Conservation (phyloP, 1,139 yeast species). For the Debaryomycetaceae sp. region DNA sequence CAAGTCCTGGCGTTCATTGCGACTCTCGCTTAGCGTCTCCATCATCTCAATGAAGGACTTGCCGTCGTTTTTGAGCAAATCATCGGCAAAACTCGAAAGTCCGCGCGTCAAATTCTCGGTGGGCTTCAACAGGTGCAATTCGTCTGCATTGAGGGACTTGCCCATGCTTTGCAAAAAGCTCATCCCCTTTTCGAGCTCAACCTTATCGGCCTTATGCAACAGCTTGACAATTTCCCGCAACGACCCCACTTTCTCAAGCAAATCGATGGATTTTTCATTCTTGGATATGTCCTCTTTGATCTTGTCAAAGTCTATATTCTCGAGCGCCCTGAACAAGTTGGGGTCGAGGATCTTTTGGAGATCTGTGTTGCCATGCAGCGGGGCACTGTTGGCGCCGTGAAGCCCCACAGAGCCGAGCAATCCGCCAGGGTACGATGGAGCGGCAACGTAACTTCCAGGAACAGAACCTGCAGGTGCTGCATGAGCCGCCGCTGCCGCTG, state of each 20-base stretch:
- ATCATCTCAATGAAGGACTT: conserved; percentile 70
- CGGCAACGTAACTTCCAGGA: too few species aligned
- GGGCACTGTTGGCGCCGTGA: too few species aligned
- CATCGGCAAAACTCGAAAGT: conserved; percentile 68
- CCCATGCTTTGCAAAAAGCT: conserved; percentile 26
- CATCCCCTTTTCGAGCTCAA: conserved; percentile 25
- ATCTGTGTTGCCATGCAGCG: too few species aligned
- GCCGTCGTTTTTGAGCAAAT: conserved; percentile 70
- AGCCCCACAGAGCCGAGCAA: too few species aligned
- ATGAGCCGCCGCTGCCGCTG: too few species aligned
- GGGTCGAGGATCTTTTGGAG: conserved; percentile 28
- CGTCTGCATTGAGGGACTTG: conserved; percentile 15
- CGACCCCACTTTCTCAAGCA: conserved; percentile 26
- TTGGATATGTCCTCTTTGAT: conserved; percentile 17
- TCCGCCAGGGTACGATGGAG: too few species aligned
- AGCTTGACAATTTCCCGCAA: conserved; percentile 26
- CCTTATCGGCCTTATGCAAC: conserved; percentile 25
- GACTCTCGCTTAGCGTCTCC: conserved; percentile 65
- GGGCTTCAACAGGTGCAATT: neutral
- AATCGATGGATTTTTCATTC: conserved; percentile 14
- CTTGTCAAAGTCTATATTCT: conserved; percentile 23
- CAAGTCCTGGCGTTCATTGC: conserved; percentile 46
- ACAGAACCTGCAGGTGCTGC: too few species aligned
- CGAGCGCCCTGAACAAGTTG: conserved; percentile 26
- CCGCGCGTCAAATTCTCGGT: conserved; percentile 28